These are phyloP conservation scores for Oehlia diaphana DNA, from an alignment of 192 early-diverging fungal species.

Conservation along the genomic window DNA sequence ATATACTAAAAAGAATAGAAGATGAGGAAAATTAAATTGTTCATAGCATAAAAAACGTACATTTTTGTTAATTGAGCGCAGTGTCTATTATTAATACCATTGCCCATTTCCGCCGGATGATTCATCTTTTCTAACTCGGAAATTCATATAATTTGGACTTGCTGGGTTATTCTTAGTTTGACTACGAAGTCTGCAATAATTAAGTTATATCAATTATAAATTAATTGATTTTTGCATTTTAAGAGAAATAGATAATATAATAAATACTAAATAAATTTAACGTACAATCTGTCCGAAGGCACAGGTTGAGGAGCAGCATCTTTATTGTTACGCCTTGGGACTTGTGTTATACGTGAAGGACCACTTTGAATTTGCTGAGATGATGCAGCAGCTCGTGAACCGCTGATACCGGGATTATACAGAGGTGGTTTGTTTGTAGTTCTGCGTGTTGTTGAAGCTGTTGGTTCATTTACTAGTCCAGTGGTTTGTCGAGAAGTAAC, in stretches of 20 bases:
- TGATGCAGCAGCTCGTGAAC: slow-evolving; percentile 1
- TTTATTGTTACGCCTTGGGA: slow-evolving; percentile 26
- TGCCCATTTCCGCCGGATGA: background rate
- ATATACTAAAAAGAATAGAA: slow-evolving; percentile 3
- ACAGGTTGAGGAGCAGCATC: slow-evolving; percentile 10
- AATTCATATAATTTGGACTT: slow-evolving; percentile 12
- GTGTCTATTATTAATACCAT: slow-evolving; percentile 25
- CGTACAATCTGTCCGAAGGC: slow-evolving; percentile 31
- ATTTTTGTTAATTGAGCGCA: background rate
- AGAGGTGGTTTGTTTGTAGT: background rate
- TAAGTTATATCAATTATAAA: background rate
- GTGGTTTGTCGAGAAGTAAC: background rate
- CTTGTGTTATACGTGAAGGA: slow-evolving; percentile 19
- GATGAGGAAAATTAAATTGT: slow-evolving; percentile 3
- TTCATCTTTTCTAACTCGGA: slow-evolving; percentile 23
- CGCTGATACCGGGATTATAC: background rate
- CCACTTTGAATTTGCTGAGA: background rate
- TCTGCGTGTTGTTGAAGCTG: slow-evolving; percentile 5
- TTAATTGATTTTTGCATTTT: too few species aligned
- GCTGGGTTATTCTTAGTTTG: slow-evolving; percentile 26
- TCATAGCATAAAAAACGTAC: slow-evolving; percentile 10
- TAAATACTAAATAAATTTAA: background rate
- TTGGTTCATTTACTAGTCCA: background rate
- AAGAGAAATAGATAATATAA: too few species aligned
- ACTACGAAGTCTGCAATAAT: slow-evolving; percentile 26